Percentiles rank a stretch among this genome's conserved stretches.
Evolutionary conservation across 2,329 filamentous ascomycete genomes (phyloP).

Genomic region (Botryotinia calthae): DNA sequence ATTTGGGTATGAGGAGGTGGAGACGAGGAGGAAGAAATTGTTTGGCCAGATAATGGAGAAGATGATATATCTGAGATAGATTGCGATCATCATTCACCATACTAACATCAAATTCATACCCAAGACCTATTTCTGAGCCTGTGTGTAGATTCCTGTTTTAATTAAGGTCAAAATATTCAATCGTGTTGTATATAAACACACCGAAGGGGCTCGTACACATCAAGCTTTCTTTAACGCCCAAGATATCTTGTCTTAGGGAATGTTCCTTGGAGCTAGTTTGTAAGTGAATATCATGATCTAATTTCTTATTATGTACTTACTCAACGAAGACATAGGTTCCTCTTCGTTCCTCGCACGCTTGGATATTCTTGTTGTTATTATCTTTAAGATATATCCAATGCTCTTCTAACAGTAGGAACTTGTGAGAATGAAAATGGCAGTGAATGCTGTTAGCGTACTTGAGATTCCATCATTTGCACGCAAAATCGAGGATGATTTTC

Average conservation of each 20-base stretch:
- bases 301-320: background rate
- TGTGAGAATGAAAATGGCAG: too few relatives aligned
- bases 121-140: background rate
- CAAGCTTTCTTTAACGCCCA: background rate
- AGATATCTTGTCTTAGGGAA: too few relatives aligned
- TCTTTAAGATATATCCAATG: too few relatives aligned
- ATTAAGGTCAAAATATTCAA: background rate
- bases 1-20: constrained; percentile 7
- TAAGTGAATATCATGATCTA: too few relatives aligned
- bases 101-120: background rate
- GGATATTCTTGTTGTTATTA: accelerated
- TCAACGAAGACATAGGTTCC: background rate
- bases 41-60: constrained; percentile 1
- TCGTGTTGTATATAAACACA: background rate
- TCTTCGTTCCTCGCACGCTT: background rate
- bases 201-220: background rate
- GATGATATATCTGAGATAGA: background rate
- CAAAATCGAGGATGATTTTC: too few relatives aligned
- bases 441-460: too few relatives aligned
- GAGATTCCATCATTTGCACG: too few relatives aligned
- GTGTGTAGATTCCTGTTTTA: background rate
- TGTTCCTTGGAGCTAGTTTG: too few relatives aligned
- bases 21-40: constrained; percentile 1
- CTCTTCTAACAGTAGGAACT: too few relatives aligned
- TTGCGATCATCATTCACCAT: background rate